Percentiles rank a stretch among this genome's conserved stretches.
Evolutionary conservation across 495 filamentous ascomycete genomes (phyloP).

Genomic region (Penicillium mononematosum): DNA sequence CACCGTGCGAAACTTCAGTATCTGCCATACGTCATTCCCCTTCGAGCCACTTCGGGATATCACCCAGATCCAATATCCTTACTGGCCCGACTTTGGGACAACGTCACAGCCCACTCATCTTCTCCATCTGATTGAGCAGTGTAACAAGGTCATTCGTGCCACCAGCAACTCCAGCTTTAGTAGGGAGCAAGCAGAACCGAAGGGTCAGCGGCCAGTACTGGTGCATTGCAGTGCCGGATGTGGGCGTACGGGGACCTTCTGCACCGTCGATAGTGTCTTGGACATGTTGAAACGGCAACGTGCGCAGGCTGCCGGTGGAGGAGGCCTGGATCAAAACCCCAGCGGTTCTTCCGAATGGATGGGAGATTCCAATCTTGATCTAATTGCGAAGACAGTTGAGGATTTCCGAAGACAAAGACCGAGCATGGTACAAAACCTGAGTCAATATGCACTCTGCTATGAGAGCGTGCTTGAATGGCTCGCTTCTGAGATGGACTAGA

Average conservation of each 20-base stretch:
- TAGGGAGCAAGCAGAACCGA: constrained; percentile 53
- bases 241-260: constrained; percentile 93
- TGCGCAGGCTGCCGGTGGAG: constrained; percentile 17
- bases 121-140: constrained; percentile 81
- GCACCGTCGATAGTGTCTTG: constrained; percentile 90
- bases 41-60: constrained; percentile 89
- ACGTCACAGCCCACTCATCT: constrained; percentile 86
- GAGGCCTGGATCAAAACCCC: constrained; percentile 36
- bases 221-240: constrained; percentile 97
- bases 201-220: constrained; percentile 65
- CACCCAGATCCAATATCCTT: constrained; percentile 89
- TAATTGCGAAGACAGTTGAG: constrained; percentile 81
- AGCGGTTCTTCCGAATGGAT: constrained; percentile 28
- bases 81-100: constrained; percentile 95
- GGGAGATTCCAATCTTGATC: constrained; percentile 61
- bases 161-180: constrained; percentile 35
- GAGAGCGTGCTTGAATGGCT: constrained; percentile 94
- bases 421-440: constrained; percentile 95
- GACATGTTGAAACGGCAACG: constrained; percentile 87
- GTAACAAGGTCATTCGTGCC: constrained; percentile 54
- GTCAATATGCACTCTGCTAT: constrained; percentile 95
- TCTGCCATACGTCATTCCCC: constrained; percentile 72
- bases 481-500: constrained; percentile 43
- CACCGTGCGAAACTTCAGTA: constrained; percentile 80
- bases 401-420: constrained; percentile 85